Evolutionary conservation across 2,329 filamentous ascomycete species (phyloP).

Genomic region (Aspergillus tamarii): DNA sequence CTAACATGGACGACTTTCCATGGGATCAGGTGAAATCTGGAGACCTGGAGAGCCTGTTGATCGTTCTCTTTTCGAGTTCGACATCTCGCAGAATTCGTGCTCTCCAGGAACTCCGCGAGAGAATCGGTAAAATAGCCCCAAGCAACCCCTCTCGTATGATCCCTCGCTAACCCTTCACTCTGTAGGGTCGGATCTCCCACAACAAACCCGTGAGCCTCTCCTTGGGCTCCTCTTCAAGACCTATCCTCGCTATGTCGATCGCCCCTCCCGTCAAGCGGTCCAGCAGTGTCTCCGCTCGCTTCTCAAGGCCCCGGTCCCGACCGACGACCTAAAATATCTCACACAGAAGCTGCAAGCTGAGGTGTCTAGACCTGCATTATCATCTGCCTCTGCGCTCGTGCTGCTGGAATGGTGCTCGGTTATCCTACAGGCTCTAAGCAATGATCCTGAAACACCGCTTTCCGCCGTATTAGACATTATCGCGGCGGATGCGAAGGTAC

Average conservation of each 20-base stretch:
- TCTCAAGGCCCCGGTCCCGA: slow-evolving; percentile 62
- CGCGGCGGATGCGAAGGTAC: slow-evolving; percentile 68
- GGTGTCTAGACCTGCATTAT: slow-evolving; percentile 74
- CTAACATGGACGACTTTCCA: slow-evolving; percentile 47
- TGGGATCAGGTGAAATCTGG: slow-evolving; percentile 50
- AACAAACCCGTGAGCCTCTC: slow-evolving; percentile 48
- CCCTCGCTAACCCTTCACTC: slow-evolving; percentile 18
- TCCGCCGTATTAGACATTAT: slow-evolving; percentile 63
- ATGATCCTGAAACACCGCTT: slow-evolving; percentile 67
- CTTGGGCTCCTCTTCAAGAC: slow-evolving; percentile 81
- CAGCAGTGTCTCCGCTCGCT: slow-evolving; percentile 76
- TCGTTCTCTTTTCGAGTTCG: slow-evolving; percentile 47
- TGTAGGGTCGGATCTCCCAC: slow-evolving; percentile 37
- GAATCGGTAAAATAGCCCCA: slow-evolving; percentile 39
- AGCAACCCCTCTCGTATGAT: slow-evolving; percentile 8
- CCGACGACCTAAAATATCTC: slow-evolving; percentile 56
- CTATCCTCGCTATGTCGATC: slow-evolving; percentile 84
- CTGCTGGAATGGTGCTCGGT: slow-evolving; percentile 87
- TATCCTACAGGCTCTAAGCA: slow-evolving; percentile 71
- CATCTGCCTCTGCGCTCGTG: slow-evolving; percentile 80
- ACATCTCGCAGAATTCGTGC: slow-evolving; percentile 44
- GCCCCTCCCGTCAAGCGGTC: slow-evolving; percentile 78
- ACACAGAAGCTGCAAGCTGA: slow-evolving; percentile 71
- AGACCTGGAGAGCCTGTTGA: slow-evolving; percentile 42
- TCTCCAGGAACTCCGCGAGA: slow-evolving; percentile 50